These are phyloP conservation scores for Casuarina cunninghamiana DNA, from an alignment of 306 rosid species.

Conservation along the genomic window DNA sequence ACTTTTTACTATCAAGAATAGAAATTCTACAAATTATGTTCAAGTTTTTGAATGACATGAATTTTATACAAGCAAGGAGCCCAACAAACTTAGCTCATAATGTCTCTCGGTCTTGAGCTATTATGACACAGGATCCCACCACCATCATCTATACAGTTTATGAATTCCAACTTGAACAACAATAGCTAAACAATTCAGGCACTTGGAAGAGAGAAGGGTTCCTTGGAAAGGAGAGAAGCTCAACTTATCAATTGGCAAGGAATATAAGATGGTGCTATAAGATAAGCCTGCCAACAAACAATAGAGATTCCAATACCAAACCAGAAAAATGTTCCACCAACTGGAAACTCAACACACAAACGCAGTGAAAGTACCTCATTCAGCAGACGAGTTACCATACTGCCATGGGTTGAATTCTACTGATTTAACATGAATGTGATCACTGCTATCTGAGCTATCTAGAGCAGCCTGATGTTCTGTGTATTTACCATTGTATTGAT, in stretches of 20 bases:
- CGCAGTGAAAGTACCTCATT: conserved; percentile 37
- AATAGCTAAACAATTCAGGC: neutral
- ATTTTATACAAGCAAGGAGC: neutral
- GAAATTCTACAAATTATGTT: neutral
- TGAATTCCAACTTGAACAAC: neutral
- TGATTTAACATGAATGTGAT: conserved; percentile 45
- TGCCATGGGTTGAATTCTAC: conserved; percentile 88
- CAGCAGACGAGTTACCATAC: conserved; percentile 53
- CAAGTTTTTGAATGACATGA: neutral
- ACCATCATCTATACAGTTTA: neutral
- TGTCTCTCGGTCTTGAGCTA: neutral
- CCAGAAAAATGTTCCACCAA: conserved; percentile 20
- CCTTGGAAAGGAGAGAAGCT: conserved; percentile 3
- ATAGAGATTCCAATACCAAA: conserved; percentile 28
- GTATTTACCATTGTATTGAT: conserved; percentile 72
- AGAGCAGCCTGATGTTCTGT: conserved; percentile 52
- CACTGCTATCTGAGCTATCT: conserved; percentile 45
- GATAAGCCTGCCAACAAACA: conserved; percentile 37
- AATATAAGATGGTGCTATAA: conserved; percentile 21
- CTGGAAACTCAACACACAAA: conserved; percentile 28
- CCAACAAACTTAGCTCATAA: neutral
- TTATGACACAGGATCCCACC: neutral
- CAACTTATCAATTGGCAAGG: conserved; percentile 19
- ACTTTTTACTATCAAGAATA: neutral
- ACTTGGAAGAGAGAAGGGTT: neutral